Percentiles rank a stretch among this genome's conserved stretches.
phyloP scores from a whole-genome alignment of 202 grass and related monocot genomes.

The Zoysia matrella region DNA sequence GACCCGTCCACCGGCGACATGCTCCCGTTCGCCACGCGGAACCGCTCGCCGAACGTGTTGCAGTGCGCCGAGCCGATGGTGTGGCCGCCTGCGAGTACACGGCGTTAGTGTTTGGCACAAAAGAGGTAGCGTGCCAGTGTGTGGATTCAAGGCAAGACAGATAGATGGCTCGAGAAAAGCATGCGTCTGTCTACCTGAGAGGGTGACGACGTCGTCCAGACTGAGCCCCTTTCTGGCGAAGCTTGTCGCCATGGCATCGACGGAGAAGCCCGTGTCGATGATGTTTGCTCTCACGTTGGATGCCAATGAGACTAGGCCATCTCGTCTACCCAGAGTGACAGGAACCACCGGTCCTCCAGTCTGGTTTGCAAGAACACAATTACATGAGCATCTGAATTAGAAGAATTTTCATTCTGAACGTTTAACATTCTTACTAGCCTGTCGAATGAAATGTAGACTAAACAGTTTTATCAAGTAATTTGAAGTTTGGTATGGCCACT shows the following conservation, averaged over 20 bases:
- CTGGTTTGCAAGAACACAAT: slow-evolving; percentile 43
- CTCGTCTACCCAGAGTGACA: slow-evolving; percentile 65
- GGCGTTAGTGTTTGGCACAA: background rate
- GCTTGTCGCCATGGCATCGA: slow-evolving; percentile 70
- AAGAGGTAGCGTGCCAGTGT: background rate
- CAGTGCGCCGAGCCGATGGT: slow-evolving; percentile 93
- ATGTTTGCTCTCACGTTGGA: slow-evolving; percentile 89
- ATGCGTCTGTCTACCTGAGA: slow-evolving; percentile 61
- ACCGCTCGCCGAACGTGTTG: slow-evolving; percentile 84
- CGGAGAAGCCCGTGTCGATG: slow-evolving; percentile 84
- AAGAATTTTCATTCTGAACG: background rate
- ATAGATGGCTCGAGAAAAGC: background rate
- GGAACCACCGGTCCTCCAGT: slow-evolving; percentile 74
- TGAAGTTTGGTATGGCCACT: background rate
- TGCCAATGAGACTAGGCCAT: slow-evolving; percentile 70
- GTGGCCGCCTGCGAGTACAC: slow-evolving; percentile 57
- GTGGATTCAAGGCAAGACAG: background rate
- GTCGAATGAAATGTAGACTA: background rate
- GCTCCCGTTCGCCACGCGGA: slow-evolving; percentile 72
- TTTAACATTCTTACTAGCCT: background rate
- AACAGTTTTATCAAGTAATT: background rate
- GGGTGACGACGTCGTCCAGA: slow-evolving; percentile 75
- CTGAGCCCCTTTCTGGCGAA: slow-evolving; percentile 83
- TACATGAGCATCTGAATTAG: background rate
- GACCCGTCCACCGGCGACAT: slow-evolving; percentile 62